Percentiles rank a stretch among this genome's conserved stretches.
phyloP scores from a whole-genome alignment of 441 rosid species.

The Macaranga tanarius region DNA sequence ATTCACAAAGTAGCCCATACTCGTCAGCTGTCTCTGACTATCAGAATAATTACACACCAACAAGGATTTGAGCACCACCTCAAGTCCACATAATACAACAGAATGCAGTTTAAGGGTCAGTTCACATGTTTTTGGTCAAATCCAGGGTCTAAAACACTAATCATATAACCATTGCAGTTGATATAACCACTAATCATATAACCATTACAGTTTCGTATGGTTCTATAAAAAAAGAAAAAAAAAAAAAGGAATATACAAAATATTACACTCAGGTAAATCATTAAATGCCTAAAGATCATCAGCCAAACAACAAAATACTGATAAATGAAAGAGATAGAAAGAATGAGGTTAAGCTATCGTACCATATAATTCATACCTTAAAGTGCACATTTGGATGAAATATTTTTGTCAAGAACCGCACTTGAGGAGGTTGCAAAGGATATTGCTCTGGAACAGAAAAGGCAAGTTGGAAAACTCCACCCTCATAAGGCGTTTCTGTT shows the following conservation, averaged over 20 bases:
- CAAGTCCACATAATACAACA: background rate
- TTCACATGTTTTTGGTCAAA: background rate
- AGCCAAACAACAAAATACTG: background rate
- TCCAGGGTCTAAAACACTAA: background rate
- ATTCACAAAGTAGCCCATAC: background rate
- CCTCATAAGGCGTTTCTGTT: constrained; percentile 94
- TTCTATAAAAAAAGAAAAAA: background rate
- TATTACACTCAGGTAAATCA: background rate
- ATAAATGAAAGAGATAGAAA: background rate
- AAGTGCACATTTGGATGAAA: constrained; percentile 98
- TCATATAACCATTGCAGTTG: background rate
- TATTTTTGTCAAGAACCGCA: constrained; percentile 93
- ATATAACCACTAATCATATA: background rate
- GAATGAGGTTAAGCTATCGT: background rate
- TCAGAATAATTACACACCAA: background rate
- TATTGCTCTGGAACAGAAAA: constrained; percentile 96
- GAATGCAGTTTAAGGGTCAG: background rate
- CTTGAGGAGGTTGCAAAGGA: constrained; percentile 99
- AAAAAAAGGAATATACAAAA: background rate
- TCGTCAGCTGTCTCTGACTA: constrained; percentile 3
- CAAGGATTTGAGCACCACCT: background rate
- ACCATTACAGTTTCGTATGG: background rate
- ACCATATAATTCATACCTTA: constrained; percentile 48
- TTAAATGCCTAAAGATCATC: background rate
- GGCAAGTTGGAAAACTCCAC: constrained; percentile 95